Evolutionary conservation across 352 stramenopile genomes (phyloP), one percentile per base, ranked within the genome.

Genomic region (Phytophthora pini): DNA sequence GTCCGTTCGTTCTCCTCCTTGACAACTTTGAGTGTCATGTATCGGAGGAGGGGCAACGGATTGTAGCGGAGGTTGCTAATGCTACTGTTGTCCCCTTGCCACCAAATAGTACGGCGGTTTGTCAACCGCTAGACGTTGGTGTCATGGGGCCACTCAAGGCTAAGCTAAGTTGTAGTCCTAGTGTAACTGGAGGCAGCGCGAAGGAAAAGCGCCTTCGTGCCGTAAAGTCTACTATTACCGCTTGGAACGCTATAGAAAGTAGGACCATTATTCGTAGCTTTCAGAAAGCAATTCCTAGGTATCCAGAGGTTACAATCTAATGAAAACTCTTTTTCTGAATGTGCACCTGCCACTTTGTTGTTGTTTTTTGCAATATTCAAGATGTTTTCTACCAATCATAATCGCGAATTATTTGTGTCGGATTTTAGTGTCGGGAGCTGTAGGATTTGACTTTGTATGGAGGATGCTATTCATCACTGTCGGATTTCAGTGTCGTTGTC

Each of bases 41-140:
- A 4, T 29, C 46, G 2, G 46, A 26, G 13, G 27, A 53, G 22
- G 27, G 13, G 43, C 24, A 24, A n/a, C 45, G 24, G 10, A 22
- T 51, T 13, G 17, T 49, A 13, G n/a, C 26, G 3, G 26, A 61
- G 26, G 41, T 26, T 12, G 43, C 43, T 0, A 52, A 40, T 36
- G 53, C 53, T 17, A 43, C 27, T 2, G n/a, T 43, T n/a, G 31
- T 20, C n/a, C 38, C 45, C 15, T n/a, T 62, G 5, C 65, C 57
- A 1, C 32, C 13, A 5, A 48, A 48, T 8, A 57, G 36, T 20
- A 48, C 38, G 1, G 50, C 15, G 8, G 15, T 51, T 34, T 51
- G 45, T 6, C 45, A 51, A 38, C 24, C 12, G 2, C 26, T 39
- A 2, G 50, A 57, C 4, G 50, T 57, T 3, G 36, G 36, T 10